phyloP scores from a whole-genome alignment of 139 green algal species.

The Axilococcus clingmanii region DNA sequence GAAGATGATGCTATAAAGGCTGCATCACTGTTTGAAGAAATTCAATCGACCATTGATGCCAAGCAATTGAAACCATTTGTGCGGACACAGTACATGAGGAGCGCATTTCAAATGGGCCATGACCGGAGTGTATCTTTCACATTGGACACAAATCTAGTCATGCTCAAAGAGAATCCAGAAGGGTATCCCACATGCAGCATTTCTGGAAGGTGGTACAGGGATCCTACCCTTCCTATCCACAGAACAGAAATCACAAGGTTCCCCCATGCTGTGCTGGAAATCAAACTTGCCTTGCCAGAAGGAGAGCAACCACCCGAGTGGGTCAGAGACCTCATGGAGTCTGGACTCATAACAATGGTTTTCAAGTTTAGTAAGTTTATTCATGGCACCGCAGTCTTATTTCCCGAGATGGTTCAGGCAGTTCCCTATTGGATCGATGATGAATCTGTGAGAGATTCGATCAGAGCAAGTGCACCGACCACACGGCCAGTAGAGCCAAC shows the following conservation, averaged over 20 bases:
- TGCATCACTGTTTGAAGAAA: conserved; percentile 61
- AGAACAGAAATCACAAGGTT: conserved; percentile 88
- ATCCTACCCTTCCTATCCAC: conserved; percentile 61
- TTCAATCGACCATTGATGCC: conserved; percentile 68
- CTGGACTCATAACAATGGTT: conserved; percentile 42
- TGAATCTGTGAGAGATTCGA: conserved; percentile 53
- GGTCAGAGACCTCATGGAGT: conserved; percentile 74
- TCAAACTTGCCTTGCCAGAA: conserved; percentile 86
- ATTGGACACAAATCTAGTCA: conserved; percentile 92
- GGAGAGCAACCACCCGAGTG: conserved; percentile 68
- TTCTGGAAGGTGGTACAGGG: conserved; percentile 53
- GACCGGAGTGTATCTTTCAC: conserved; percentile 80
- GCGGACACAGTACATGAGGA: conserved; percentile 91
- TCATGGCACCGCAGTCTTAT: conserved; percentile 44
- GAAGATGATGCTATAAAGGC: conserved; percentile 60
- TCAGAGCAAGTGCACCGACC: conserved; percentile 35
- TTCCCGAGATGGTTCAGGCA: conserved; percentile 36
- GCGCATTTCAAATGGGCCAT: conserved; percentile 89
- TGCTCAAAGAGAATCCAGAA: conserved; percentile 95
- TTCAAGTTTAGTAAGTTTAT: conserved; percentile 96
- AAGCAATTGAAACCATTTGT: conserved; percentile 87
- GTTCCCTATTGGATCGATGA: conserved; percentile 97
- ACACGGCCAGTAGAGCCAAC: conserved; percentile 2
- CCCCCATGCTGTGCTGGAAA: conserved; percentile 88
- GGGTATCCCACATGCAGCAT: conserved; percentile 57